Percentiles rank a stretch among this genome's conserved stretches.
phyloP scores from a whole-genome alignment of 176 grass and related monocot genomes.

The Oryza glaberrima region DNA sequence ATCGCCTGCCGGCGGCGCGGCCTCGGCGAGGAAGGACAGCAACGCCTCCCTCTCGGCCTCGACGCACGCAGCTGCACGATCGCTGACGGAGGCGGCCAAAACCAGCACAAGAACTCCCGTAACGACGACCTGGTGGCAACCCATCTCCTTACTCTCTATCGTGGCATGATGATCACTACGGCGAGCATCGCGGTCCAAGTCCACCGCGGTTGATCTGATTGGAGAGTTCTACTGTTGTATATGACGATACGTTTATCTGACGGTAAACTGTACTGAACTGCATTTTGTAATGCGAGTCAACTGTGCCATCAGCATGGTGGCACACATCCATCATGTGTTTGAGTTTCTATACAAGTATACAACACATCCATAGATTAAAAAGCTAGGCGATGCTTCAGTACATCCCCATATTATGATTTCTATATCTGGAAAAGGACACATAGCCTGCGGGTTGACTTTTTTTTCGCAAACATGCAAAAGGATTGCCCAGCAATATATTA shows the following conservation, averaged over 20 bases:
- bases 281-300: conserved; percentile 27
- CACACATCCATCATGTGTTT: no score
- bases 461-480: no score
- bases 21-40: conserved; percentile 43
- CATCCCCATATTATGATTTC: no score
- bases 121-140: neutral
- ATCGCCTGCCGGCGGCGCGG: conserved; percentile 20
- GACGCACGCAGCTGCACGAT: conserved; percentile 32
- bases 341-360: no score
- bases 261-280: neutral
- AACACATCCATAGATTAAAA: neutral
- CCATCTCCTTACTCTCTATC: conserved; percentile 7
- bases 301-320: neutral
- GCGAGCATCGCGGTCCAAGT: neutral
- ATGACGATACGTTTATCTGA: neutral
- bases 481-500: no score
- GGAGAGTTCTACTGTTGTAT: neutral
- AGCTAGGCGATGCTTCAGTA: conserved; percentile 19
- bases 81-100: neutral
- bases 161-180: neutral
- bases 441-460: conserved; percentile 1
- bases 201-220: neutral
- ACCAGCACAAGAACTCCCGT: neutral
- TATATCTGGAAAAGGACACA: no score
- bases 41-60: conserved; percentile 44